Base-by-base conservation (phyloP, 495 filamentous ascomycete species). In the Penicillium herquei region DNA sequence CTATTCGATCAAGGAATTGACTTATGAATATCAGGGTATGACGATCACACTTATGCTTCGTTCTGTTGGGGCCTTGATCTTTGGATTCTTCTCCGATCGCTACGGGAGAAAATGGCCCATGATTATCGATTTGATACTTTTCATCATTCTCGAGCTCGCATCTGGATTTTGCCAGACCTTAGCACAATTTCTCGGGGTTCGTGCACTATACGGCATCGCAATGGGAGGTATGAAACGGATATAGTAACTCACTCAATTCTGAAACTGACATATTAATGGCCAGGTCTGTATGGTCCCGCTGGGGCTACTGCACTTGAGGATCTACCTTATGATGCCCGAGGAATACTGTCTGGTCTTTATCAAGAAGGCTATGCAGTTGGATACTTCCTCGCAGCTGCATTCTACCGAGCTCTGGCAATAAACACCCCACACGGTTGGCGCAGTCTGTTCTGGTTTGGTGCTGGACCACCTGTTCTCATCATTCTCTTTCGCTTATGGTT, bases 101-200 rank as follows among this genome's bases (percentile, higher is more conserved):
- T 92, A 86, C 56, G 88, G 88, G 30, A 74, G 88, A n/a, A 91
- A 89, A 66, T 91, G 87, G 87, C 87, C 87, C 5, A 90, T 90
- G 61, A 74, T 91, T 17, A 67, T 87, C 62, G 90, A 91, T 67
- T 87, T 89, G 49, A 11, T 87, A 10, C 70, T 91, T 34, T 90
- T 92, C 62, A 89, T 90, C 50, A 61, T 83, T 9, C 73, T 92
- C 12, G 87, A 92, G 64, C 69, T 90, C 21, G 84, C 75, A 31
- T 90, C 88, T 18, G 87, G 86, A 17, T 92, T 90, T 60, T 85
- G 81, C 59, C 59, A 83, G n/a, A 89, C 81, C 3, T 87, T 89
- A 56, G 61, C 76, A 21, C 80, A 87, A 56, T 91, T 92, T 58
- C 72, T 92, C 12, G 87, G 80, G 2, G 84, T 84, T 50, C 76